Conservation (phyloP, 495 filamentous ascomycete species). For the Trichoderma parareesei region DNA sequence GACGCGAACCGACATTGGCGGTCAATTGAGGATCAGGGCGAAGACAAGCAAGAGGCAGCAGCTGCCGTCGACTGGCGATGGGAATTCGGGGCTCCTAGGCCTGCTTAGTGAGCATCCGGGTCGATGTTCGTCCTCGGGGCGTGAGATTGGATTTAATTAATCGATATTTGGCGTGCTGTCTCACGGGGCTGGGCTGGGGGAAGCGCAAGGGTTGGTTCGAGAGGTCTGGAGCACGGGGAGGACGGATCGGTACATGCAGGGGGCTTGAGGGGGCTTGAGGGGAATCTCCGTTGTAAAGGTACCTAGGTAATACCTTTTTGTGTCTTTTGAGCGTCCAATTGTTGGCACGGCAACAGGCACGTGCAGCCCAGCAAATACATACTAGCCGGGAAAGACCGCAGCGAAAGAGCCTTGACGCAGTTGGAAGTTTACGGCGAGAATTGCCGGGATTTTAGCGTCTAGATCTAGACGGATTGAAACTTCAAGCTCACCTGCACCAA, state of each 20-base stretch:
- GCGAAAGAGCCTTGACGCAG: not conserved
- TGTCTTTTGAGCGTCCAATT: no score
- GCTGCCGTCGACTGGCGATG: not conserved
- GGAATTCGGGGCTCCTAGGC: not conserved
- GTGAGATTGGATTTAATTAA: not conserved
- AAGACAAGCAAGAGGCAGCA: not conserved
- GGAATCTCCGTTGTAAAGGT: not conserved
- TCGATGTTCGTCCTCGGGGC: not conserved
- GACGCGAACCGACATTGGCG: slow-evolving; percentile 66
- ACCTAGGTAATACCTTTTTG: no score
- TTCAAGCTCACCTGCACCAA: not conserved
- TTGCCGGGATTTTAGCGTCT: slow-evolving; percentile 4
- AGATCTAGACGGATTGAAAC: not conserved
- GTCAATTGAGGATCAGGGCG: not conserved
- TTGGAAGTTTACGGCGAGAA: not conserved
- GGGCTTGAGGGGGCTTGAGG: not conserved
- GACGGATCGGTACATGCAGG: not conserved
- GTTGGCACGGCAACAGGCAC: slow-evolving; percentile 1
- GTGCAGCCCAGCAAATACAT: not conserved
- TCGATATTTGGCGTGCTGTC: not conserved
- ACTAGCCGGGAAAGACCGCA: slow-evolving; percentile 1
- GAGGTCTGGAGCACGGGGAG: not conserved
- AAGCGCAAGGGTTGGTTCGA: not conserved
- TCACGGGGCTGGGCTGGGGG: no score
- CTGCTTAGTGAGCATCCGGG: slow-evolving; percentile 6